Percentiles rank a stretch among this genome's conserved stretches.
These are phyloP conservation scores for Triangularia setosa DNA, from an alignment of 2,329 filamentous ascomycete genomes.

Conservation along the genomic window DNA sequence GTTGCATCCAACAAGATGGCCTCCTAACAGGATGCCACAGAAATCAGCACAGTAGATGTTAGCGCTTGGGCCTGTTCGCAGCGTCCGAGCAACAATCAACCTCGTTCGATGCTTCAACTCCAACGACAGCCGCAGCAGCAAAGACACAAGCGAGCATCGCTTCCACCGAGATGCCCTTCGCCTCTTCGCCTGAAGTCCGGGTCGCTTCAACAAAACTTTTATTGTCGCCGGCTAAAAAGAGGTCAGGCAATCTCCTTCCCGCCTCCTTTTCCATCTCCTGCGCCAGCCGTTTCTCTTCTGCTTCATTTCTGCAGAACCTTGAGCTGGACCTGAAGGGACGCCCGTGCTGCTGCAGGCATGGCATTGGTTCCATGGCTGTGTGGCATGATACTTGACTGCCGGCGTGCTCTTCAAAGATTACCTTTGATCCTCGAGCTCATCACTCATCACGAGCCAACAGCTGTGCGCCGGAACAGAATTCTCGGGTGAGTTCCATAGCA, in stretches of 20 bases:
- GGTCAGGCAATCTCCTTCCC: not conserved
- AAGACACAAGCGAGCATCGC: not conserved
- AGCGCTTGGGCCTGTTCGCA: not conserved
- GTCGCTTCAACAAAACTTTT: not conserved
- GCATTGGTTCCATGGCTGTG: not conserved
- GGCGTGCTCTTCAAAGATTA: not conserved
- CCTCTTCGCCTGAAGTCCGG: not conserved
- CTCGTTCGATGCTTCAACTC: not conserved
- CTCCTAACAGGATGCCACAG: not conserved
- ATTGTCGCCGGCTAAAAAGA: not conserved
- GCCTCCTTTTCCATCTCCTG: not conserved
- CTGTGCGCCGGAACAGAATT: not conserved
- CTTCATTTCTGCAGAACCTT: not conserved
- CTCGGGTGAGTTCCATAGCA: too few species aligned
- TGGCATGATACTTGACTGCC: not conserved
- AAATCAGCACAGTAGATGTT: not conserved
- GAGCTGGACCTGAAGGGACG: not conserved
- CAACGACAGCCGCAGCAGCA: not conserved
- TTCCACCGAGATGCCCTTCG: not conserved
- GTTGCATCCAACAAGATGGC: not conserved
- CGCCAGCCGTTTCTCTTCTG: not conserved
- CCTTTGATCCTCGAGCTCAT: not conserved
- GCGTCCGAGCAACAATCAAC: not conserved
- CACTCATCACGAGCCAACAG: not conserved
- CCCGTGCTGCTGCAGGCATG: not conserved